Base-by-base conservation (phyloP, 2,329 filamentous ascomycete genomes). In the Pyrenophora graminea region DNA sequence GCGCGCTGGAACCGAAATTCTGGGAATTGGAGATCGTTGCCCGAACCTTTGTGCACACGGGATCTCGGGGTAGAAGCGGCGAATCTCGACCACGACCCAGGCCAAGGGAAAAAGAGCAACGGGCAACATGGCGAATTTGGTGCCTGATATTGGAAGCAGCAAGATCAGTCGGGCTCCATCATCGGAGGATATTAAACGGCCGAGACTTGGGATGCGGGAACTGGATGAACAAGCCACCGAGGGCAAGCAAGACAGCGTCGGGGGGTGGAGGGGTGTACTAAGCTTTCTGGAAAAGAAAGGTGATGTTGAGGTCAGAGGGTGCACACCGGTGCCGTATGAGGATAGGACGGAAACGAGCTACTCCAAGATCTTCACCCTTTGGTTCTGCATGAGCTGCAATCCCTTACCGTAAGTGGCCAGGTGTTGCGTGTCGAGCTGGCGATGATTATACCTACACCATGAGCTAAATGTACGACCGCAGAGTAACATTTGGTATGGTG, bases 401-500 rank as follows among this genome's bases (percentile, higher is more conserved):
- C 74, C 84, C 6, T 63, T 86, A 27, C 82, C 83, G 83, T 85
- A 64, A 69, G 81, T 56, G 39, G 18, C 19, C 36, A 30, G 27
- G 27, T 30, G 27, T 30, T 10, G 8, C 10, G 27, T 8, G 6
- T 8, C 25, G 7, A 27, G 19, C 25, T 27, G 27, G 27, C 27
- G 27, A 12, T 6, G 17, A 15, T 23, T 30, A 9, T 3, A 15
- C 15, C 15, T 15, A 37, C 15, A 41, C 19, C 25, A 19, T 23
- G 21, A 23, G 19, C 6, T 15, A 38, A n/a, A 25, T 19, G 18
- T 15, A 17, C 19, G 36, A 39, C 44, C 43, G 31, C 23, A 70
- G 83, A 2, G 81, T 87, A 51, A 82, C 83, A 0, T 86, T 85
- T 61, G 85, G 85, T 51, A 83, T 87, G 79, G 76, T 85, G 1